phyloP scores from a whole-genome alignment of 1,284 basidiomycete genomes.

The Termitomyces sp. region DNA sequence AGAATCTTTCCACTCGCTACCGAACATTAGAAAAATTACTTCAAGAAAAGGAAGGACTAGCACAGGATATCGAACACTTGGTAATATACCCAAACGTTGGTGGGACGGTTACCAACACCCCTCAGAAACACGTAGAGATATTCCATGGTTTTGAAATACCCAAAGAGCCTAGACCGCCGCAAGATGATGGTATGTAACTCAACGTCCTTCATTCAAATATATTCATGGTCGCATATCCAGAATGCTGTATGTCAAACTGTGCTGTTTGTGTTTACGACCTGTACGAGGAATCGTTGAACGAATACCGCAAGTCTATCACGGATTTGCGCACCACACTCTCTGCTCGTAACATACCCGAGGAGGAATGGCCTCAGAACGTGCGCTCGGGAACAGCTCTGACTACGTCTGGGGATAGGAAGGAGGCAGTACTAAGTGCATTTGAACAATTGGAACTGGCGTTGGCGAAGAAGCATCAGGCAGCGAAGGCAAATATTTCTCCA shows the following conservation, averaged over 20 bases:
- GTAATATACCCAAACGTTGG: neutral
- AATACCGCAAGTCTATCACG: constrained; percentile 54
- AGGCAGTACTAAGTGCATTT: constrained; percentile 50
- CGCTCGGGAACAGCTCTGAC: constrained; percentile 14
- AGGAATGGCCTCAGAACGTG: constrained; percentile 61
- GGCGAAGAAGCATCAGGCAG: constrained; percentile 34
- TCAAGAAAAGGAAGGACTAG: constrained; percentile 38
- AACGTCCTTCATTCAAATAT: neutral
- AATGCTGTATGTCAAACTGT: constrained; percentile 92
- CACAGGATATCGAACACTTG: constrained; percentile 24
- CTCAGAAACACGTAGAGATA: constrained; percentile 21
- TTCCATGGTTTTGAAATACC: constrained; percentile 59
- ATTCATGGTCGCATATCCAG: constrained; percentile 30
- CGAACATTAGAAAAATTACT: constrained; percentile 49
- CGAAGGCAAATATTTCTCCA: constrained; percentile 17
- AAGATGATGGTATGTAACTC: constrained; percentile 53
- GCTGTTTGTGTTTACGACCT: constrained; percentile 86
- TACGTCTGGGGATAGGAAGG: constrained; percentile 19
- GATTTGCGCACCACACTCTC: constrained; percentile 48
- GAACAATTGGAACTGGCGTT: constrained; percentile 60
- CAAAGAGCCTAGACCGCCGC: constrained; percentile 52
- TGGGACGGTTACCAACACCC: neutral
- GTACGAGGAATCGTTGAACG: constrained; percentile 72
- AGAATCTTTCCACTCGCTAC: constrained; percentile 44
- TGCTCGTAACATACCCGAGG: constrained; percentile 44